Percentiles rank a stretch among this genome's conserved stretches.
Conservation (phyloP, 176 grass and related monocot genomes). For the Bolboschoenus planiculmis region DNA sequence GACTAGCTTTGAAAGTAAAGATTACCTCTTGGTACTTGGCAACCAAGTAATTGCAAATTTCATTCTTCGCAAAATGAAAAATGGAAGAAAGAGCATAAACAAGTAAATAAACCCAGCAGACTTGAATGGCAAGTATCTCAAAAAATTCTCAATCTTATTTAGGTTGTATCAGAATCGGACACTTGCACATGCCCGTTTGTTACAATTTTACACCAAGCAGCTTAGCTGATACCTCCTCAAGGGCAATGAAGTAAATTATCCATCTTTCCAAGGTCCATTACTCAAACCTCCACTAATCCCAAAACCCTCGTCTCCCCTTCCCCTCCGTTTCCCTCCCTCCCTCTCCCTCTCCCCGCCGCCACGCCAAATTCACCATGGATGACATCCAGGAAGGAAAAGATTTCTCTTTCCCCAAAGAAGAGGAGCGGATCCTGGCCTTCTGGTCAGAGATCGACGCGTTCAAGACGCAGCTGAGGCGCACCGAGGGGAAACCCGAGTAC, state of each 20-base stretch:
- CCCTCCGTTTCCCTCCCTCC: not conserved
- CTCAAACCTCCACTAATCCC: not conserved
- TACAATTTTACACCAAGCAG: too few species aligned
- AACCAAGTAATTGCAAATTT: not conserved
- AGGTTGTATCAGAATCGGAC: too few species aligned
- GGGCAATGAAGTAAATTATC: not conserved
- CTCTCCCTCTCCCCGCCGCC: not conserved
- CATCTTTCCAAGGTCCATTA: not conserved
- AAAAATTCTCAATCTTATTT: not conserved
- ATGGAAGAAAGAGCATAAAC: not conserved
- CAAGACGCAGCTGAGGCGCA: constrained; percentile 69
- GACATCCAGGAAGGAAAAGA: constrained; percentile 89
- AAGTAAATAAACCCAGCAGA: not conserved
- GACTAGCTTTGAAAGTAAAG: not conserved
- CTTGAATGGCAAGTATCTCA: not conserved
- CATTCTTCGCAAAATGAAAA: not conserved
- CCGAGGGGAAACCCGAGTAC: constrained; percentile 80
- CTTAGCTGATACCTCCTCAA: too few species aligned
- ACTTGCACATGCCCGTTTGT: too few species aligned
- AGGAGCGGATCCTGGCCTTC: constrained; percentile 56
- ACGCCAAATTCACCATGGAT: constrained; percentile 40
- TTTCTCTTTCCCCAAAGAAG: constrained; percentile 74
- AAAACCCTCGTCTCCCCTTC: not conserved
- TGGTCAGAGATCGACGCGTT: constrained; percentile 62
- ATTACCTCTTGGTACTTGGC: not conserved